Evolutionary conservation across 129 eudicot species (phyloP).

Genomic region (Lactuca sativa): DNA sequence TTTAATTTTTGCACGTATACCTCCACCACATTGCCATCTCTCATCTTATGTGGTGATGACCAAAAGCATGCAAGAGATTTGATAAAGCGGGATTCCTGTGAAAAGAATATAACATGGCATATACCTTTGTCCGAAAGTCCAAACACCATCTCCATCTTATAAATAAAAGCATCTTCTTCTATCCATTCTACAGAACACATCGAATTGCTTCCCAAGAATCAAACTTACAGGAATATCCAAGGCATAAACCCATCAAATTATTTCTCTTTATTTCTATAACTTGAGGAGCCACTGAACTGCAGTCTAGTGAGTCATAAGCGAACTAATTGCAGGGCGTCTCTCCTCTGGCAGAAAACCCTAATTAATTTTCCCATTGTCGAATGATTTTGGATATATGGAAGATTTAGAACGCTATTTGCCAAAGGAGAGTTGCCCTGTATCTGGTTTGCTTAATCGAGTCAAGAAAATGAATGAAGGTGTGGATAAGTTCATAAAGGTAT

Average conservation of each 20-base stretch:
- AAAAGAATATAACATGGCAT: constrained; percentile 38
- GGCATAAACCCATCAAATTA: constrained; percentile 28
- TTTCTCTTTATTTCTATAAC: constrained; percentile 11
- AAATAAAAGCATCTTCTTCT: constrained; percentile 11
- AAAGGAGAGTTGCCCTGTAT: constrained; percentile 46
- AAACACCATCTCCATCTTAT: constrained; percentile 22
- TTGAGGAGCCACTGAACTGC: background rate
- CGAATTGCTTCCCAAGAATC: constrained; percentile 29
- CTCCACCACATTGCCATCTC: too few species aligned
- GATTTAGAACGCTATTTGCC: constrained; percentile 20
- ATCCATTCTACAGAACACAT: constrained; percentile 24
- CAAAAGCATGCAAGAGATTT: constrained; percentile 5
- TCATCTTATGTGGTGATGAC: background rate
- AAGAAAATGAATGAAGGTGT: constrained; percentile 1
- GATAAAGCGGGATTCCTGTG: constrained; percentile 13
- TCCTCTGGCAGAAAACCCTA: constrained; percentile 27
- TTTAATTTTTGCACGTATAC: too few species aligned
- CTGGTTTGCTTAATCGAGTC: constrained; percentile 22
- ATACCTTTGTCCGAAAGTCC: constrained; percentile 27
- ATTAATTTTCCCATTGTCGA: background rate
- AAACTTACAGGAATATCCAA: constrained; percentile 23
- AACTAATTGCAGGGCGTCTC: constrained; percentile 31
- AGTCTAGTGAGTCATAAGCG: constrained; percentile 11
- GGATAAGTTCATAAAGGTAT: constrained; percentile 5
- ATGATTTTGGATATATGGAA: background rate